Evolutionary conservation across 202 grass and related monocot genomes (phyloP), one percentile per base, ranked within the genome.

Genomic region (Bolboschoenoplectus hybrid): DNA sequence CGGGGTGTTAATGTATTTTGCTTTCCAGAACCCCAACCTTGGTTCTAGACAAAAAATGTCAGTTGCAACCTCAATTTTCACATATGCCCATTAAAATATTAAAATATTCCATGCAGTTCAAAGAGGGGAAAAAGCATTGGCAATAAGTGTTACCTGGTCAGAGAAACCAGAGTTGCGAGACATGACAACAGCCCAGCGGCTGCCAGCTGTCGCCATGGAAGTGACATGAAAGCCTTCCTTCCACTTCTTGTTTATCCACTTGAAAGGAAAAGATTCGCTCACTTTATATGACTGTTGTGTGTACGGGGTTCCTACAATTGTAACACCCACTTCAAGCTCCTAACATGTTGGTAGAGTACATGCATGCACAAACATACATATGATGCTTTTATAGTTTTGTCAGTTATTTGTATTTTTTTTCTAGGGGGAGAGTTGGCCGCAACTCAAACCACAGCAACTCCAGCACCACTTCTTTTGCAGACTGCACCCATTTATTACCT

Each of bases 161-260:
- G 86, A 92, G 82, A 91, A 96, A 34, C 97, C 97, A 16, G 97
- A 88, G 74, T 98, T 98, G 85, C 90, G 91, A 79, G 96, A 98
- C 96, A 98, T 98, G 69, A 98, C 93, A 51, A 98, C 89, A 11
- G 91, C 96, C 96, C 96, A 98, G 17, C 93, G 91, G 62, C 89
- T 94, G 86, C 93, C 96, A 86, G 96, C 93, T 5, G 96, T 92
- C 51, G 93, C 91, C 96, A 98, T 96, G 45, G 93, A 98, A 87
- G 96, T 98, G 67, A 98, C 96, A 86, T 96, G 93, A 83, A 98
- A 98, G 41, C 96, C 93, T 94, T 98, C 96, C 87, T 98, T 98
- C 96, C 96, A 98, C 69, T 98, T 98, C 74, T 98, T 98, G 87
- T 90, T 98, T 85, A 98, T 98, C 96, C 96, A 98, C 85, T 98